phyloP scores from a whole-genome alignment of 148 eudicot genomes.

The Arbutus unedo region DNA sequence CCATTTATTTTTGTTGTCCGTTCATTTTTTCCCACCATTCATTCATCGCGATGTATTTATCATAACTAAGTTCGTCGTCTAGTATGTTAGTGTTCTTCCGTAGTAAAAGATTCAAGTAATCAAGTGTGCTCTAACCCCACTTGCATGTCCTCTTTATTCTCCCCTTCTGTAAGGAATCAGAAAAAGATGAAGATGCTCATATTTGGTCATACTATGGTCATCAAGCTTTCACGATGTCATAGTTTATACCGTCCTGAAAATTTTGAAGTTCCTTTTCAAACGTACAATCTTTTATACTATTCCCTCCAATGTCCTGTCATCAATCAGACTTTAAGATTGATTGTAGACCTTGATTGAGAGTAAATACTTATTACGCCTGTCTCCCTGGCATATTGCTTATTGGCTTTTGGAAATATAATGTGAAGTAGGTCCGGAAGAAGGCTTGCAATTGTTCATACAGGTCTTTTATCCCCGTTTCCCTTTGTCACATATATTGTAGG shows the following conservation, averaged over 20 bases:
- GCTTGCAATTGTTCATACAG: conserved; percentile 7
- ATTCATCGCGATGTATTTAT: neutral
- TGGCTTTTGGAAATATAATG: neutral
- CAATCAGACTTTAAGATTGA: neutral
- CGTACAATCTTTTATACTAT: neutral
- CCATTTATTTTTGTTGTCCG: neutral
- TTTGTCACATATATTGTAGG: conserved; percentile 33
- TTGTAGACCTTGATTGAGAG: neutral
- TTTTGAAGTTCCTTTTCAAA: neutral
- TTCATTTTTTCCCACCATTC: neutral
- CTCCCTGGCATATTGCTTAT: neutral
- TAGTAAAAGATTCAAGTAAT: neutral
- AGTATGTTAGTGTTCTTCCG: neutral
- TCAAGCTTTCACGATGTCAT: neutral
- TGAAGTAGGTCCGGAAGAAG: neutral
- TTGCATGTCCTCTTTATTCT: neutral
- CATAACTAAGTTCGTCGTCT: neutral
- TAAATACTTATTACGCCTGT: neutral
- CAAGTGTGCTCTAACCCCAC: neutral
- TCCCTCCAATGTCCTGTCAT: neutral
- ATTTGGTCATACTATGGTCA: conserved; percentile 2
- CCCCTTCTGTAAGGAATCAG: neutral
- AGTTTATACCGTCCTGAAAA: neutral
- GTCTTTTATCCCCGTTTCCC: neutral
- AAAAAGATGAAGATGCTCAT: neutral